Conservation (phyloP, 345 rosid species). For the Brassica incana region DNA sequence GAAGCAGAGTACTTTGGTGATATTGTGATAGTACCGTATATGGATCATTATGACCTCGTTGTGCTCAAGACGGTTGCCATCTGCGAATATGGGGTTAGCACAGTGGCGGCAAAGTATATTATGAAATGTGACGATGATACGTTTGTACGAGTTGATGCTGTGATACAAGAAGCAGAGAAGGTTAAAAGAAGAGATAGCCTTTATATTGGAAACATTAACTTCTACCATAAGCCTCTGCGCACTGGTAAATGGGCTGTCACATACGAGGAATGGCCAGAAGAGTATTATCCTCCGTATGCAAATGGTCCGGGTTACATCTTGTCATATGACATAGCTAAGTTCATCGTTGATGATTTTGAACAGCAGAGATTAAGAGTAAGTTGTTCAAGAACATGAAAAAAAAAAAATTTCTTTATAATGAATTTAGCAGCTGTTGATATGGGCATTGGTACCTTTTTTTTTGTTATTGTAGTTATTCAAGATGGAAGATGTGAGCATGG, state of each 20-base stretch:
- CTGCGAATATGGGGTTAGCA: slow-evolving; percentile 78
- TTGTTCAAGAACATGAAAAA: neutral
- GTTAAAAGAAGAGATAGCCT: slow-evolving; percentile 60
- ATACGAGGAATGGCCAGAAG: slow-evolving; percentile 98
- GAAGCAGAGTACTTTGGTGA: slow-evolving; percentile 96
- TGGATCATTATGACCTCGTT: slow-evolving; percentile 96
- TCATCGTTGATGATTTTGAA: slow-evolving; percentile 78
- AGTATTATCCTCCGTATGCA: slow-evolving; percentile 95
- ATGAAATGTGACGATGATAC: slow-evolving; percentile 99
- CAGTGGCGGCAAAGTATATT: slow-evolving; percentile 51
- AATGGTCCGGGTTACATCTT: slow-evolving; percentile 96
- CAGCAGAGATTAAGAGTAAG: slow-evolving; percentile 72
- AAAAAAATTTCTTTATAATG: neutral
- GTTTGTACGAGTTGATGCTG: slow-evolving; percentile 77
- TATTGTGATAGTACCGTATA: slow-evolving; percentile 86
- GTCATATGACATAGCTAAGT: slow-evolving; percentile 74
- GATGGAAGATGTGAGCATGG: slow-evolving; percentile 99
- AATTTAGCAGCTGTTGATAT: neutral
- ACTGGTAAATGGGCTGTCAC: slow-evolving; percentile 98
- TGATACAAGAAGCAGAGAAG: slow-evolving; percentile 67
- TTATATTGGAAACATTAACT: slow-evolving; percentile 89
- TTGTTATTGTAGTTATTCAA: slow-evolving; percentile 68
- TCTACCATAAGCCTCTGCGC: slow-evolving; percentile 87
- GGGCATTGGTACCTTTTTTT: neutral
- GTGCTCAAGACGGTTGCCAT: slow-evolving; percentile 96